These are phyloP conservation scores for Cicer arietinum DNA, from an alignment of 306 rosid genomes.

Conservation along the genomic window DNA sequence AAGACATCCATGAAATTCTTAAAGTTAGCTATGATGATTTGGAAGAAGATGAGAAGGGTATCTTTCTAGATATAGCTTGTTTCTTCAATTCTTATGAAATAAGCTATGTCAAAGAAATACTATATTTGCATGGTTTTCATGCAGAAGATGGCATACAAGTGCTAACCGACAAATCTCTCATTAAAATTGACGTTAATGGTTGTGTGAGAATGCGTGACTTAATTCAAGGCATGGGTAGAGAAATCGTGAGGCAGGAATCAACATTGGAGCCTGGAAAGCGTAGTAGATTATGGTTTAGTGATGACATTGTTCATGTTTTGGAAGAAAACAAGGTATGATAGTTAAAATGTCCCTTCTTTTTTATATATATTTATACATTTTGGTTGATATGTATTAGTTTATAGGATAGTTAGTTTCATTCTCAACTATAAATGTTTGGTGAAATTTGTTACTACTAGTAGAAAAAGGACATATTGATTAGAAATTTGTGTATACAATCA, in stretches of 20 bases:
- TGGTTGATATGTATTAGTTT: neutral
- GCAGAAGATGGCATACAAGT: constrained; percentile 7
- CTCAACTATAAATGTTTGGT: neutral
- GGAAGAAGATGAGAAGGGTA: constrained; percentile 15
- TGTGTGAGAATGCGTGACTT: constrained; percentile 22
- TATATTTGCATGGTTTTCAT: constrained; percentile 1
- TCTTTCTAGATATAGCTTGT: constrained; percentile 13
- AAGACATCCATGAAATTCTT: constrained; percentile 9
- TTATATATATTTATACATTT: neutral
- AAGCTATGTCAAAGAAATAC: constrained; percentile 5
- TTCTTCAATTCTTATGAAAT: constrained; percentile 32
- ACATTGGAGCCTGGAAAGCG: neutral
- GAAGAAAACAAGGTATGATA: constrained; percentile 22
- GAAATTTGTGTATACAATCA: neutral
- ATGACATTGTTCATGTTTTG: constrained; percentile 28
- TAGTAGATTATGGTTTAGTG: constrained; percentile 26
- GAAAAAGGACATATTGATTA: neutral
- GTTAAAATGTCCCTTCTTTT: neutral
- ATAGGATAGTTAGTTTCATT: neutral
- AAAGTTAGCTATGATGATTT: constrained; percentile 30
- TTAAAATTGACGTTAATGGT: constrained; percentile 4
- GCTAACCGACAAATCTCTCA: constrained; percentile 5
- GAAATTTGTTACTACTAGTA: neutral
- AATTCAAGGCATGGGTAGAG: constrained; percentile 29
- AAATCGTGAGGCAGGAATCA: constrained; percentile 31